These are phyloP conservation scores for Aspergillus felis DNA, from an alignment of 2,329 filamentous ascomycete species.

Conservation along the genomic window DNA sequence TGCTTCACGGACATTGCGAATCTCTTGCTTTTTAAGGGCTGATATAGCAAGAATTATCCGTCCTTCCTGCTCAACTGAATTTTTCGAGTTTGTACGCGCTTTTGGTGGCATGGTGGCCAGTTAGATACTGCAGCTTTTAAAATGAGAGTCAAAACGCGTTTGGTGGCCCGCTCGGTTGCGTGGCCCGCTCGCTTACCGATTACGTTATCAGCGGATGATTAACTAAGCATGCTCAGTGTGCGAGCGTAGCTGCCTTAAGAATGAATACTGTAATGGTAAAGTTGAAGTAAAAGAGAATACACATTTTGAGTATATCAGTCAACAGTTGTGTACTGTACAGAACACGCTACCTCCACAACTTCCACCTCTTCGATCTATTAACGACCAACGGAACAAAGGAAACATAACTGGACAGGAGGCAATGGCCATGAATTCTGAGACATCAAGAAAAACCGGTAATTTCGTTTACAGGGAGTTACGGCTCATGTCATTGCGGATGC, in stretches of 20 bases:
- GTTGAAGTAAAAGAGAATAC: slow-evolving; percentile 17
- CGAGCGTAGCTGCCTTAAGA: background rate
- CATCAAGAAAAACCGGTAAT: slow-evolving; percentile 11
- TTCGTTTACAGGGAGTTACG: slow-evolving; percentile 55
- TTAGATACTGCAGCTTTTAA: too few relatives aligned
- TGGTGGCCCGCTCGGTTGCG: too few relatives aligned
- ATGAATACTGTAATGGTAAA: background rate
- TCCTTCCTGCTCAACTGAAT: too few relatives aligned
- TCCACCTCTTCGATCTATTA: slow-evolving; percentile 27
- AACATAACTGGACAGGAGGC: slow-evolving; percentile 9
- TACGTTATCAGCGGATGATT: too few relatives aligned
- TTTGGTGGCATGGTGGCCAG: too few relatives aligned
- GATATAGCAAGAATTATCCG: too few relatives aligned
- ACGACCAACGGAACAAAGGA: slow-evolving; percentile 18
- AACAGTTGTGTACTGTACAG: slow-evolving; percentile 33
- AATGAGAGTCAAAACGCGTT: too few relatives aligned
- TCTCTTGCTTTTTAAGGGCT: too few relatives aligned
- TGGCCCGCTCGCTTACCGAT: too few relatives aligned
- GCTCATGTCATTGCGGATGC: slow-evolving; percentile 74
- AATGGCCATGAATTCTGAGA: slow-evolving; percentile 16
- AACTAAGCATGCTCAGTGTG: background rate
- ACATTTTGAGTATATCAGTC: slow-evolving; percentile 28
- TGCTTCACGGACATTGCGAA: too few relatives aligned
- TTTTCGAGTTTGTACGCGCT: too few relatives aligned
- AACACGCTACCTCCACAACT: slow-evolving; percentile 23